Conservation (phyloP, 2,329 filamentous ascomycete species). For the Falciphora oryzae region DNA sequence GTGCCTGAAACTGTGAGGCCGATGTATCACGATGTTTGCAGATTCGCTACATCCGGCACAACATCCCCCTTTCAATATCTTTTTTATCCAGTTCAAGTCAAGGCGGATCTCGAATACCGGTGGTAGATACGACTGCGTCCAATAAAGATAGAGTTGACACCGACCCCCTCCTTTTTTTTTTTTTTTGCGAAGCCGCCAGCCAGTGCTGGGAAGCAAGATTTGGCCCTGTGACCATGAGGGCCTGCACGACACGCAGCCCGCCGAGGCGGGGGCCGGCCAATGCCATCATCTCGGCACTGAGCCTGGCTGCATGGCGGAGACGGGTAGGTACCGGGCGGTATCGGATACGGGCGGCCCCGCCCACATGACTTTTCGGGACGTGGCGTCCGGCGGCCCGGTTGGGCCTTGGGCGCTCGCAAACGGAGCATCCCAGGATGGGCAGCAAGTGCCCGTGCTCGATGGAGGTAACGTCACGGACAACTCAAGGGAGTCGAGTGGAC, state of each 20-base stretch:
- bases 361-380: background rate
- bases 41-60: too few species aligned
- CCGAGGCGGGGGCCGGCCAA: background rate
- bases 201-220: background rate
- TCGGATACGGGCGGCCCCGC: background rate
- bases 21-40: too few species aligned
- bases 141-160: background rate
- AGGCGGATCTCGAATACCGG: too few species aligned
- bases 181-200: background rate
- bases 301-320: background rate
- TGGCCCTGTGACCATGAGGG: background rate
- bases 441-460: too few species aligned
- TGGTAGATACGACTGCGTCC: too few species aligned
- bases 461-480: background rate
- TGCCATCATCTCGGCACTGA: background rate
- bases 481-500: background rate
- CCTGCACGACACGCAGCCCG: background rate
- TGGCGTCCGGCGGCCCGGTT: background rate
- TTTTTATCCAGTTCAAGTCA: too few species aligned
- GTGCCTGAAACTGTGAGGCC: too few species aligned
- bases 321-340: background rate
- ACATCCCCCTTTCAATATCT: too few species aligned
- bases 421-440: background rate
- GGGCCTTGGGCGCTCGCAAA: background rate
- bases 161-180: too few species aligned